These are phyloP conservation scores for Suzukiozyma palmioleophila DNA, from an alignment of 1,139 yeast species.

Conservation along the genomic window DNA sequence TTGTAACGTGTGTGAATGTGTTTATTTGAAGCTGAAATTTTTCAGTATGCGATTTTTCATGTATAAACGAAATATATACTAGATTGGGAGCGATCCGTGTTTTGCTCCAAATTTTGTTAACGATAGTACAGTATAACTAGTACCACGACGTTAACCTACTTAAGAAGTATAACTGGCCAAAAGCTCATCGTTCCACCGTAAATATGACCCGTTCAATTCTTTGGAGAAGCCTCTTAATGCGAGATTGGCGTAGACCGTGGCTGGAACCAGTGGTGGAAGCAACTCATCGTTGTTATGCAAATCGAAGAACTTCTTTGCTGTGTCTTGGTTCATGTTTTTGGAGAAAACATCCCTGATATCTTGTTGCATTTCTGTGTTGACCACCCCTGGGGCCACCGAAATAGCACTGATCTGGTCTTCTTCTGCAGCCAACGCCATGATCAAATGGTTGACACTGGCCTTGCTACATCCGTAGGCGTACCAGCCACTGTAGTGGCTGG, in stretches of 20 bases:
- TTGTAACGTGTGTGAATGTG: background rate
- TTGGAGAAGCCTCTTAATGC: constrained; percentile 54
- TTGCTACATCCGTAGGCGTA: constrained; percentile 87
- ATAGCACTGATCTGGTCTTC: constrained; percentile 56
- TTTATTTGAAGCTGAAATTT: constrained; percentile 1
- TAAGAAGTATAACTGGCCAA: constrained; percentile 11
- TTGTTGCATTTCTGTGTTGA: constrained; percentile 80
- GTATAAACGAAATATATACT: background rate
- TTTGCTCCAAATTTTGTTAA: no score
- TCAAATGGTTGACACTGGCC: constrained; percentile 81
- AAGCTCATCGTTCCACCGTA: constrained; percentile 53
- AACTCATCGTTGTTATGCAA: constrained; percentile 53
- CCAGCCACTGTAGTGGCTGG: constrained; percentile 65
- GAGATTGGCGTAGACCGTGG: constrained; percentile 58
- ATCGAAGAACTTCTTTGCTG: constrained; percentile 55
- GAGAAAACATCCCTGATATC: constrained; percentile 63
- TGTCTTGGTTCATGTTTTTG: constrained; percentile 51
- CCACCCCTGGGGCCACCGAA: constrained; percentile 91
- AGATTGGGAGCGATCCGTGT: background rate
- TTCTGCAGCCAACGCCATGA: constrained; percentile 61
- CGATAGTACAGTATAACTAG: no score
- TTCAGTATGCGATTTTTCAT: background rate
- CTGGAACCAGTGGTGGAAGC: constrained; percentile 68
- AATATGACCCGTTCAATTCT: constrained; percentile 57
- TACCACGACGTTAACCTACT: no score